Percentiles rank a stretch among this genome's conserved stretches.
These are phyloP conservation scores for Talaromyces rugulosus DNA, from an alignment of 2,329 filamentous ascomycete species.

Conservation along the genomic window DNA sequence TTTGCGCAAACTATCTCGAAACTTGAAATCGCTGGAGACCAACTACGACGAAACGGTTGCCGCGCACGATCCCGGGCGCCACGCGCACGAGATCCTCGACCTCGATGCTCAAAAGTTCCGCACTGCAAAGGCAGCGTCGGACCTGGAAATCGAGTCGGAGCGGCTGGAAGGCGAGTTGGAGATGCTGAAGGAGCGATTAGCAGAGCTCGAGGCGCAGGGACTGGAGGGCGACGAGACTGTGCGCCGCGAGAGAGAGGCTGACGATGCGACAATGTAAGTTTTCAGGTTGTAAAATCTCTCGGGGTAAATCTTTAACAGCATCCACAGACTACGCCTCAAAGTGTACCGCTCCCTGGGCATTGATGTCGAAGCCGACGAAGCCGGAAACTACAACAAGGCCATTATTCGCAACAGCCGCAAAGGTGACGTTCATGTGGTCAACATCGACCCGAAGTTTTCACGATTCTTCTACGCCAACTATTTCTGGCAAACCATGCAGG, in stretches of 20 bases:
- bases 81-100: constrained; percentile 77
- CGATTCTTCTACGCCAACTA: constrained; percentile 92
- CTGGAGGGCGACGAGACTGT: constrained; percentile 64
- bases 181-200: constrained; percentile 68
- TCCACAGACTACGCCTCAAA: constrained; percentile 67
- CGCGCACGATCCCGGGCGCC: constrained; percentile 70
- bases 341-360: constrained; percentile 90
- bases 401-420: constrained; percentile 79
- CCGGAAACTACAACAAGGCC: constrained; percentile 78
- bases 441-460: constrained; percentile 88
- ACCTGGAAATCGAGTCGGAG: constrained; percentile 93
- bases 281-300: neutral
- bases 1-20: constrained; percentile 69
- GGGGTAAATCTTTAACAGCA: neutral
- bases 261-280: constrained; percentile 45
- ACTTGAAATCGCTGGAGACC: constrained; percentile 67
- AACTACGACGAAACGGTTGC: constrained; percentile 74
- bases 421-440: constrained; percentile 91
- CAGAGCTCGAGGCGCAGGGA: constrained; percentile 81
- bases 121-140: constrained; percentile 82
- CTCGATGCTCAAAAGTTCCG: constrained; percentile 94
- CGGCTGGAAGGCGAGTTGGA: constrained; percentile 74
- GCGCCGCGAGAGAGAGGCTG: constrained; percentile 49
- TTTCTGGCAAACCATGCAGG: constrained; percentile 83
- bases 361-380: constrained; percentile 76